Conservation (phyloP, 352 stramenopile species). For the Pythium sp. region DNA sequence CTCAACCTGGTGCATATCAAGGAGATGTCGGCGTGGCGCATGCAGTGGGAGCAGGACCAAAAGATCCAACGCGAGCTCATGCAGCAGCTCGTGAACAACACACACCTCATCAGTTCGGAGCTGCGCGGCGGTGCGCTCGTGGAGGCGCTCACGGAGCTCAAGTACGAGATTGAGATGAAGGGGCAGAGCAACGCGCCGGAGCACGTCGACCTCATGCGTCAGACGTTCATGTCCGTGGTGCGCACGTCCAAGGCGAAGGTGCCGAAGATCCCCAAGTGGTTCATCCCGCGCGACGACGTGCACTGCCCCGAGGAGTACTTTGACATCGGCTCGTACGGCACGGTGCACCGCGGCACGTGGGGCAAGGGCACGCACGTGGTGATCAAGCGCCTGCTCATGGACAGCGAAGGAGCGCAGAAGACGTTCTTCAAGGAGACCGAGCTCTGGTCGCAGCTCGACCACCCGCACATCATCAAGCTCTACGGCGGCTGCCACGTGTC, state of each 20-base stretch:
- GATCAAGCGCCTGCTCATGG: conserved; percentile 9
- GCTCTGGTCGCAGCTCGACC: conserved; percentile 4
- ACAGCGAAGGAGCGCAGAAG: neutral
- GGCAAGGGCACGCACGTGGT: conserved; percentile 12
- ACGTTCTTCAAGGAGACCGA: conserved; percentile 13
- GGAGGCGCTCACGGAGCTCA: conserved; percentile 24
- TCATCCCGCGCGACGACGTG: conserved; percentile 13
- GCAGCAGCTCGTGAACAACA: conserved; percentile 19
- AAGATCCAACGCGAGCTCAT: conserved; percentile 13
- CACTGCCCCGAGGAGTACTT: conserved; percentile 8
- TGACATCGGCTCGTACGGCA: conserved; percentile 8
- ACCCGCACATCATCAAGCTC: conserved; percentile 13
- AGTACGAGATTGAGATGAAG: conserved; percentile 24
- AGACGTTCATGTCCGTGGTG: conserved; percentile 17
- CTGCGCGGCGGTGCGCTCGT: conserved; percentile 13
- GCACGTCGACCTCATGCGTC: conserved; percentile 16
- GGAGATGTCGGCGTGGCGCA: conserved; percentile 18
- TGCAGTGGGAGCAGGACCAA: conserved; percentile 21
- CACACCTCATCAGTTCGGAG: conserved; percentile 12
- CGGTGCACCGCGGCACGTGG: conserved; percentile 13
- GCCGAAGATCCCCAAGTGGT: conserved; percentile 15
- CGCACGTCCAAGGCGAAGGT: conserved; percentile 13
- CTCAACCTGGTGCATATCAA: conserved; percentile 24
- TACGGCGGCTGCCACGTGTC: conserved; percentile 13
- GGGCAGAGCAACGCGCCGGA: conserved; percentile 7